phyloP scores from a whole-genome alignment of 139 green algal genomes.

The Micractinium sp. region DNA sequence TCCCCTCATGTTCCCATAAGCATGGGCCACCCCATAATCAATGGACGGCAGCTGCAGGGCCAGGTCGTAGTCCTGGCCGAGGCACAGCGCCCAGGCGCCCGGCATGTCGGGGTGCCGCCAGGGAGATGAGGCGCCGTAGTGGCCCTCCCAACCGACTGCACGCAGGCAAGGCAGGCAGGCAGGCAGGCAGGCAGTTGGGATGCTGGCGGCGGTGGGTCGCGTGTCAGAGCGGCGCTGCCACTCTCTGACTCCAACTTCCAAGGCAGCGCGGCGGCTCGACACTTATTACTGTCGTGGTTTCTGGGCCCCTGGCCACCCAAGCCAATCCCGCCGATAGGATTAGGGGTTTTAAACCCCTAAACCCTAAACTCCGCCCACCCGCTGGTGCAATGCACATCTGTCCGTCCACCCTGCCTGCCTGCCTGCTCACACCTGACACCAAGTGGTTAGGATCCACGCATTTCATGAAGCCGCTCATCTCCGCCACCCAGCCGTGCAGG shows the following conservation, averaged over 20 bases:
- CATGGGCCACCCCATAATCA: background rate
- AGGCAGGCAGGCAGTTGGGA: no score
- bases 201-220: no score
- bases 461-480: slow-evolving; percentile 9
- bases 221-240: no score
- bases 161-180: background rate
- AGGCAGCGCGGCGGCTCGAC: no score
- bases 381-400: no score
- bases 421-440: background rate
- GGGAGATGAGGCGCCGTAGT: background rate
- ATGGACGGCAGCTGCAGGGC: background rate
- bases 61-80: background rate
- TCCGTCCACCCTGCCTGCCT: no score
- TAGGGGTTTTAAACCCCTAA: no score
- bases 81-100: background rate
- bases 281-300: no score
- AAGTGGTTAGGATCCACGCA: background rate
- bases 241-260: no score
- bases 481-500: background rate
- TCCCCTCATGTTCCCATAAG: background rate
- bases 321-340: no score
- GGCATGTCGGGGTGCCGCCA: slow-evolving; percentile 3
- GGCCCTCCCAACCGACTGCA: background rate
- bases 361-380: no score
- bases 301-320: no score